A percentile compares a stretch with the other conserved stretches of the same genome.
Evolutionary conservation across 306 rosid species (phyloP).

Genomic region (Myrica gale): DNA sequence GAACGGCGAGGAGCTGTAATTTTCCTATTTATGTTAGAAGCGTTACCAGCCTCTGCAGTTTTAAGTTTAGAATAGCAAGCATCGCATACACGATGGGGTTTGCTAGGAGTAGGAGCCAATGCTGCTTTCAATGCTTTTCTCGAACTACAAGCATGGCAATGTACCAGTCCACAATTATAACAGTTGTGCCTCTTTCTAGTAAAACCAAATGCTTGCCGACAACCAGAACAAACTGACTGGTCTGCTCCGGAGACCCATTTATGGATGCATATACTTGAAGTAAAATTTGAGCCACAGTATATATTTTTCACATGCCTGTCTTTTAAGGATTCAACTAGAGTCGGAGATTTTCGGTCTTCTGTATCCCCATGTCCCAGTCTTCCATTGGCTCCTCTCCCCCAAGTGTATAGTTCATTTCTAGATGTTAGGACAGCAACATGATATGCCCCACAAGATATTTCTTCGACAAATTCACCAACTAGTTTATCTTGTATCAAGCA

Average conservation of each 20-base stretch:
- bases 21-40: conserved; percentile 40
- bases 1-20: conserved; percentile 45
- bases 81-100: conserved; percentile 96
- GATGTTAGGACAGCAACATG: conserved; percentile 87
- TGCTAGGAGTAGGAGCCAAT: conserved; percentile 93
- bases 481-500: conserved; percentile 72
- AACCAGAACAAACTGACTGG: conserved; percentile 86
- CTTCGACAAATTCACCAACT: conserved; percentile 87
- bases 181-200: conserved; percentile 93
- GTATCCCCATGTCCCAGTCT: conserved; percentile 87
- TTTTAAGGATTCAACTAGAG: conserved; percentile 80
- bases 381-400: conserved; percentile 97
- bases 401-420: conserved; percentile 89
- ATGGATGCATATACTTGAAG: conserved; percentile 80
- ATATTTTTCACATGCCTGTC: conserved; percentile 78
- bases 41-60: conserved; percentile 44
- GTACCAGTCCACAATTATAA: conserved; percentile 87
- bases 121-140: conserved; percentile 79
- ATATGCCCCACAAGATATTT: conserved; percentile 76
- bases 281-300: conserved; percentile 81
- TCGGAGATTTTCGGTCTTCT: conserved; percentile 65
- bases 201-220: conserved; percentile 93
- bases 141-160: conserved; percentile 94
- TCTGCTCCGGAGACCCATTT: conserved; percentile 96
- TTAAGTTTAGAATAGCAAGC: conserved; percentile 76